Percentiles rank a stretch among this genome's conserved stretches.
phyloP scores from a whole-genome alignment of 768 basidiomycete species.

The Collybiopsis luxurians region DNA sequence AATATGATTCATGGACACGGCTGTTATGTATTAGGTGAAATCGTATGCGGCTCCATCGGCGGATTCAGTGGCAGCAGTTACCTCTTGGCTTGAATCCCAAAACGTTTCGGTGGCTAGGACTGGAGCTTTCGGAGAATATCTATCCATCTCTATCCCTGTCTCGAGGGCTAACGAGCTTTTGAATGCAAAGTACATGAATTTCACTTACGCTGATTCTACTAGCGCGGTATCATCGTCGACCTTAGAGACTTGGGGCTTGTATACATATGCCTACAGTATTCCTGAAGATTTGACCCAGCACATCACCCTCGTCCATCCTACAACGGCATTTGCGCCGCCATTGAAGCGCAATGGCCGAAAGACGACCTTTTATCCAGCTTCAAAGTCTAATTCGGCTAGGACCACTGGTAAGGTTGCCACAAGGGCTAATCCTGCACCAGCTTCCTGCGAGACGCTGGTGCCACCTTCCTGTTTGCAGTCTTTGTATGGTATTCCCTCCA shows the following conservation, averaged over 20 bases:
- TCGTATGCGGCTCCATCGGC: constrained; percentile 13
- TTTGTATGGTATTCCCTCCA: constrained; percentile 24
- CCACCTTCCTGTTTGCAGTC: constrained; percentile 24
- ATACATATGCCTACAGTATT: constrained; percentile 17
- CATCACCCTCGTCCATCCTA: constrained; percentile 24
- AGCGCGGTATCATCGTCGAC: constrained; percentile 20
- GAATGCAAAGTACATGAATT: constrained; percentile 32
- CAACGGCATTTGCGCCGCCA: constrained; percentile 15
- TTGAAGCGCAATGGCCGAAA: background rate
- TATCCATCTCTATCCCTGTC: constrained; percentile 27
- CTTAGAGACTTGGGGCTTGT: constrained; percentile 9
- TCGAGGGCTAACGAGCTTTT: constrained; percentile 32
- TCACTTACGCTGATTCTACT: constrained; percentile 23
- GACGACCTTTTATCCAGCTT: background rate
- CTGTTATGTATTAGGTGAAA: too few species aligned
- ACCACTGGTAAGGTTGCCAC: constrained; percentile 4
- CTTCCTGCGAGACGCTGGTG: constrained; percentile 13
- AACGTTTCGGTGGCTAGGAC: constrained; percentile 31
- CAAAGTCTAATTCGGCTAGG: background rate
- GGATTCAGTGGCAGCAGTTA: constrained; percentile 25
- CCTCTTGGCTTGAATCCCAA: constrained; percentile 44
- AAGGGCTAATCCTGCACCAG: constrained; percentile 17
- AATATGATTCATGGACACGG: background rate
- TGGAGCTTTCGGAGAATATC: constrained; percentile 37
- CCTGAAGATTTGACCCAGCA: constrained; percentile 18